phyloP scores from a whole-genome alignment of 148 eudicot species.

The Rhododendron henanense region DNA sequence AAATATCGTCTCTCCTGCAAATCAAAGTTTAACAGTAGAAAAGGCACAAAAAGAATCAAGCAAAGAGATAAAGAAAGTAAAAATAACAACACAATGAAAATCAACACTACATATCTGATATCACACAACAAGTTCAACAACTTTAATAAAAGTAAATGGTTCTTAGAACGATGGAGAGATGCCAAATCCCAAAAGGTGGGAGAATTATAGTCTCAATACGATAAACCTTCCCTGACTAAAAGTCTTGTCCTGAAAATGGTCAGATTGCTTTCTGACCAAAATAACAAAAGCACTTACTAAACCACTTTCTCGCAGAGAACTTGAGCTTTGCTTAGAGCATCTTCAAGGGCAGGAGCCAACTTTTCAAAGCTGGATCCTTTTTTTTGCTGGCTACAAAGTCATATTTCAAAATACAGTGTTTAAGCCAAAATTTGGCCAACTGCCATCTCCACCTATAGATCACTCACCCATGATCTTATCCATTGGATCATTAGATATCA shows the following conservation, averaged over 20 bases:
- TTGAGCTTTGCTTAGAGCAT: background rate
- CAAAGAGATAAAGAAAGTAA: background rate
- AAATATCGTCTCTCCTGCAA: slow-evolving; percentile 76
- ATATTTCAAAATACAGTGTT: background rate
- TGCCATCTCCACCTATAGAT: background rate
- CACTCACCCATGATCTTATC: background rate
- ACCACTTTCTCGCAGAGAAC: background rate
- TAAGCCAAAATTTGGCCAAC: background rate
- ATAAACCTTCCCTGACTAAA: background rate
- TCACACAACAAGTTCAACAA: background rate
- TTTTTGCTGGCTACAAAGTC: background rate
- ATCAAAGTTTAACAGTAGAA: slow-evolving; percentile 4
- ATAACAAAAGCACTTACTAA: background rate
- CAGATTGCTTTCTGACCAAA: background rate
- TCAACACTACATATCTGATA: background rate
- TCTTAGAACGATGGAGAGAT: background rate
- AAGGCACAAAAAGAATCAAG: background rate
- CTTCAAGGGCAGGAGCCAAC: background rate
- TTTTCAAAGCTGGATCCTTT: background rate
- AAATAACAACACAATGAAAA: background rate
- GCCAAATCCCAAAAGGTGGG: background rate
- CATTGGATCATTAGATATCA: background rate
- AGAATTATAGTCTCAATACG: background rate
- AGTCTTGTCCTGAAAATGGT: background rate
- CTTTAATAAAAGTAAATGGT: background rate